Evolutionary conservation across 2,329 filamentous ascomycete species (phyloP).

Genomic region (Colletotrichum gigasporum): DNA sequence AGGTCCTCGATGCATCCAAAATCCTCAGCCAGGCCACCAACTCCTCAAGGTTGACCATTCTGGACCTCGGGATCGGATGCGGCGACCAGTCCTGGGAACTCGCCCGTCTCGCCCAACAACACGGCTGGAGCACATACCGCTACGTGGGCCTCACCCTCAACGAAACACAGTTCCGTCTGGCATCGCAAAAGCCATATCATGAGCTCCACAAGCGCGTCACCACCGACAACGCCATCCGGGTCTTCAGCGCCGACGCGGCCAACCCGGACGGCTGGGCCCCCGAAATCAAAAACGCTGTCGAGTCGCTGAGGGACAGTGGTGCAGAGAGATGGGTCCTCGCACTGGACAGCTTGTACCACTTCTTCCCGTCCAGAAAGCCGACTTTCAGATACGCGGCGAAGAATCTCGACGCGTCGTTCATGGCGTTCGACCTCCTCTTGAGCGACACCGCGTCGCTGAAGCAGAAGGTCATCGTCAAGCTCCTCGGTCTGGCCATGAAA

Average conservation of each 20-base stretch:
- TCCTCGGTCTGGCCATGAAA: conserved; percentile 56
- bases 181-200: conserved; percentile 42
- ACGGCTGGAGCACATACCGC: conserved; percentile 41
- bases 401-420: conserved; percentile 56
- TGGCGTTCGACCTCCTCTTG: conserved; percentile 64
- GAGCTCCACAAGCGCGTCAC: conserved; percentile 27
- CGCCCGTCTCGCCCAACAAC: conserved; percentile 38
- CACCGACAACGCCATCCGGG: conserved; percentile 37
- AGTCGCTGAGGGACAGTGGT: conserved; percentile 35
- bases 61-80: conserved; percentile 68
- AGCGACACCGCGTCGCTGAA: conserved; percentile 39
- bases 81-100: conserved; percentile 65
- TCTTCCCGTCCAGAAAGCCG: conserved; percentile 59
- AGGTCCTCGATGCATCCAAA: conserved; percentile 55
- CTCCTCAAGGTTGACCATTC: conserved; percentile 42
- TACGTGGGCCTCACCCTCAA: conserved; percentile 66
- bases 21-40: conserved; percentile 39
- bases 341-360: conserved; percentile 67
- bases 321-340: conserved; percentile 60
- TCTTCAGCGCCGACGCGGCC: conserved; percentile 61
- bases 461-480: conserved; percentile 46
- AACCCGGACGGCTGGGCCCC: conserved; percentile 52
- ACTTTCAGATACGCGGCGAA: conserved; percentile 52
- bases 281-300: conserved; percentile 36
- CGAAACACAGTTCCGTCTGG: conserved; percentile 50